A percentile compares a stretch with the other conserved stretches of the same genome.
Evolutionary conservation across 805 yeast species (phyloP).

Genomic region (Candida pseudoglaebosa): DNA sequence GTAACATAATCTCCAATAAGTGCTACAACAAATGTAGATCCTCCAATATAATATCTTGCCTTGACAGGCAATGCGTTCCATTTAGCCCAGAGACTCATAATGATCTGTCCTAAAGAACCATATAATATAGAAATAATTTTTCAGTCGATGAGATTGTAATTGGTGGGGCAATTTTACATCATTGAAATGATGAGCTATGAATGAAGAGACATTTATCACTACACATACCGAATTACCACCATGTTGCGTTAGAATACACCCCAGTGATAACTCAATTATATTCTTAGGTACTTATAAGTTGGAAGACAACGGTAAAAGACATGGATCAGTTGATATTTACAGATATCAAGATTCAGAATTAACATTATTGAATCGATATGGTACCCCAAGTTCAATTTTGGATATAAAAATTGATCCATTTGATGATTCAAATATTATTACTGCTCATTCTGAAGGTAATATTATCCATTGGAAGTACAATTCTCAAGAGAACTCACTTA

Average conservation of each 20-base stretch:
- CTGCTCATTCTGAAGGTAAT: conserved; percentile 82
- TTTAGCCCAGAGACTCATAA: conserved; percentile 21
- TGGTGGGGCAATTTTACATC: neutral
- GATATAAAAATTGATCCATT: conserved; percentile 70
- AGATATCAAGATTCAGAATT: conserved; percentile 15
- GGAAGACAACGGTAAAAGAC: conserved; percentile 52
- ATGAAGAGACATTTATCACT: conserved; percentile 1
- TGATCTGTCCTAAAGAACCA: neutral
- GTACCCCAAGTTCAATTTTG: conserved; percentile 61
- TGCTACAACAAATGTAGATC: conserved; percentile 38
- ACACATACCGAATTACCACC: conserved; percentile 67
- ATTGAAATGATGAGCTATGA: neutral
- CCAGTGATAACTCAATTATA: conserved; percentile 43
- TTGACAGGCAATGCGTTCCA: conserved; percentile 41
- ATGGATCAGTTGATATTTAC: conserved; percentile 57
- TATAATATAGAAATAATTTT: conserved; percentile 1
- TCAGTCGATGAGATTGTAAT: neutral
- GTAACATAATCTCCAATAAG: conserved; percentile 38
- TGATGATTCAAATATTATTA: conserved; percentile 44
- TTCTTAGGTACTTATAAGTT: conserved; percentile 80
- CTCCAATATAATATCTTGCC: conserved; percentile 38
- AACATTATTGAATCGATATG: conserved; percentile 16
- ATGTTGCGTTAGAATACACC: conserved; percentile 67
- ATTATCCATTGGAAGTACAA: conserved; percentile 55
- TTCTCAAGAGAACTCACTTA: conserved; percentile 19